phyloP scores from a whole-genome alignment of 805 yeast species.

The Lipomyces sp. region DNA sequence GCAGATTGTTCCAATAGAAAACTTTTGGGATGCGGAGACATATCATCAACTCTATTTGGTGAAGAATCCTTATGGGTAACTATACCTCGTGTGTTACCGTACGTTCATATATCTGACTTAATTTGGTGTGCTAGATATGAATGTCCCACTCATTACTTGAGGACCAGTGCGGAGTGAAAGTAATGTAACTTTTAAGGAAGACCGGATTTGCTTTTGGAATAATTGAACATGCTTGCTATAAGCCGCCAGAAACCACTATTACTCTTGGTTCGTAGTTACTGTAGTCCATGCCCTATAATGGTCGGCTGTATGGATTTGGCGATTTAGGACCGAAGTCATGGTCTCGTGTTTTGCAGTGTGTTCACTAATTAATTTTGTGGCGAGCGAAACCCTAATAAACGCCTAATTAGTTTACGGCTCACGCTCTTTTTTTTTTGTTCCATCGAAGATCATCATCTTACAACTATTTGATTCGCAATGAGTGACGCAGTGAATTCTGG shows the following conservation, averaged over 20 bases:
- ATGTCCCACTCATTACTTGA: conserved; percentile 85
- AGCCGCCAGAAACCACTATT: not conserved
- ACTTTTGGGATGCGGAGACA: conserved; percentile 92
- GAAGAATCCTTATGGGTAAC: conserved; percentile 76
- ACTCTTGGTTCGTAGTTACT: too few relatives aligned
- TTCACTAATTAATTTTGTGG: not conserved
- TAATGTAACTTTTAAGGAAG: not conserved
- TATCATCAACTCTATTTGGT: conserved; percentile 85
- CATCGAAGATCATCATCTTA: not conserved
- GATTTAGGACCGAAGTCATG: too few relatives aligned
- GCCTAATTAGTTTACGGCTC: conserved; percentile 2
- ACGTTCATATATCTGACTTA: not conserved
- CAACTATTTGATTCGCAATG: not conserved
- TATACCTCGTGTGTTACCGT: not conserved
- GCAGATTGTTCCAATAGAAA: conserved; percentile 64
- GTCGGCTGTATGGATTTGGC: too few relatives aligned
- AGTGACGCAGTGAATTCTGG: conserved; percentile 14
- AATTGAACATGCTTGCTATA: not conserved
- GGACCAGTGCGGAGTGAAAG: conserved; percentile 50
- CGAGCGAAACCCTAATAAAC: not conserved
- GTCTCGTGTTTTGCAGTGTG: too few relatives aligned
- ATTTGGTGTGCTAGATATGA: conserved; percentile 51
- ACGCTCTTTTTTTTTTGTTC: conserved; percentile 7
- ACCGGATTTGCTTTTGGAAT: not conserved
- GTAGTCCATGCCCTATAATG: too few relatives aligned